Evolutionary conservation across 148 eudicot genomes (phyloP).

Genomic region (Spergularia bocconei): DNA sequence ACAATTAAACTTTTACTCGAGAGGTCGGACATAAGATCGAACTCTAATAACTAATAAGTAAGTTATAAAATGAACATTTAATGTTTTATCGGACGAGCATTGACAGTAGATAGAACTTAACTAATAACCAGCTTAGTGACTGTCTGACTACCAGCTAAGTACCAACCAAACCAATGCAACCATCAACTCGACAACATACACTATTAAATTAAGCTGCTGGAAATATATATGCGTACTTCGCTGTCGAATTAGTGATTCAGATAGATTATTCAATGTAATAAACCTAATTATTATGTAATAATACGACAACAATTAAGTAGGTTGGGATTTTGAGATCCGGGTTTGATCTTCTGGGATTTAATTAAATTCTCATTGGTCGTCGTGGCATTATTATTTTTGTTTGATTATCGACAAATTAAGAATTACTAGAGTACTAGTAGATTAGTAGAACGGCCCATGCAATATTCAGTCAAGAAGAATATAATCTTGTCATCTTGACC

Average conservation of each 20-base stretch:
- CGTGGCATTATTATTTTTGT: background rate
- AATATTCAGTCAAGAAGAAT: conserved; percentile 18
- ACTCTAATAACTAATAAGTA: too few species aligned
- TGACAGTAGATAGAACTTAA: too few species aligned
- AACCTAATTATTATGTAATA: background rate
- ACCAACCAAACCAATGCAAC: too few species aligned
- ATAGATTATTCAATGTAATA: background rate
- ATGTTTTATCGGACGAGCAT: too few species aligned
- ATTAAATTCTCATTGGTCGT: background rate
- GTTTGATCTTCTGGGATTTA: background rate
- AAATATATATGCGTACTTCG: background rate
- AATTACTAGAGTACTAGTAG: background rate
- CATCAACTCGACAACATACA: too few species aligned
- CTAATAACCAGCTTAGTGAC: too few species aligned
- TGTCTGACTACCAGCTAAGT: too few species aligned
- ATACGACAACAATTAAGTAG: conserved; percentile 2
- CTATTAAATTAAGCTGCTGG: too few species aligned
- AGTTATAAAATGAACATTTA: too few species aligned
- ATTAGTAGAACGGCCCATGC: conserved; percentile 12
- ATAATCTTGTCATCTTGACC: conserved; percentile 19
- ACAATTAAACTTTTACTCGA: too few species aligned
- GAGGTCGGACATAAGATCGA: too few species aligned
- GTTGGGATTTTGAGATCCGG: background rate
- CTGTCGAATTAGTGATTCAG: background rate
- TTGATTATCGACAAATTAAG: background rate